Conservation (phyloP, 1,284 basidiomycete species). For the Sporisorium iseilematis-ciliati region DNA sequence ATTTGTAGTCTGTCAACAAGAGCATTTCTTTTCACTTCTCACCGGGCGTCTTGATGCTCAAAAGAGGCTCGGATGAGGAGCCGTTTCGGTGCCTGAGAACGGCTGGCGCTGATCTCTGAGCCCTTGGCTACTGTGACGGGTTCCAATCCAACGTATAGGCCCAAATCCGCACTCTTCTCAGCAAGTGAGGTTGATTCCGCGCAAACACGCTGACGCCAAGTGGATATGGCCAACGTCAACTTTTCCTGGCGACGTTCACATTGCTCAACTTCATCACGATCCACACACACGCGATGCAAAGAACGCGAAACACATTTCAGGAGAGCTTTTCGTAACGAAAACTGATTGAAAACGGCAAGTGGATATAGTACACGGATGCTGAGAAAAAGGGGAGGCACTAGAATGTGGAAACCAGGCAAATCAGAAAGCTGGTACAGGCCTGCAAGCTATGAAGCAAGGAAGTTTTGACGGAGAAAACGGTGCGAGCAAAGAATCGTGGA, state of each 20-base stretch:
- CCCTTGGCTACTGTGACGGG: no score
- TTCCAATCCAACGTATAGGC: no score
- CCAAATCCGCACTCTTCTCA: no score
- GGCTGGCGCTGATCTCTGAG: no score
- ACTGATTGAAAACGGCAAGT: conserved; percentile 6
- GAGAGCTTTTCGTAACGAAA: neutral
- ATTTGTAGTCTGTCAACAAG: conserved; percentile 23
- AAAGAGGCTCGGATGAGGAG: no score
- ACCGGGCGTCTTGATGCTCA: neutral
- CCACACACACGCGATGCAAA: no score
- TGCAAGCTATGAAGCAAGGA: neutral
- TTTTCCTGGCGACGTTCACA: no score
- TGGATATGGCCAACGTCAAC: no score
- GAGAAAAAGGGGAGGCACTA: neutral
- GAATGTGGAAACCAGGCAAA: neutral
- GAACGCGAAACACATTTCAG: neutral
- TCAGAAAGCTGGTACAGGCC: neutral
- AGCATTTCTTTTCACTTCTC: neutral
- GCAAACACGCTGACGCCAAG: no score
- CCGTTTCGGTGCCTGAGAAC: no score
- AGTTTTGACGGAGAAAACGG: neutral
- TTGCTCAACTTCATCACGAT: no score
- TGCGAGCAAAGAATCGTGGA: neutral
- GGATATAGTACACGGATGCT: conserved; percentile 45
- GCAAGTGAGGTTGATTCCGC: no score